Conservation (phyloP, 257 asterid genomes). For the Oldenlandia corymbosa region DNA sequence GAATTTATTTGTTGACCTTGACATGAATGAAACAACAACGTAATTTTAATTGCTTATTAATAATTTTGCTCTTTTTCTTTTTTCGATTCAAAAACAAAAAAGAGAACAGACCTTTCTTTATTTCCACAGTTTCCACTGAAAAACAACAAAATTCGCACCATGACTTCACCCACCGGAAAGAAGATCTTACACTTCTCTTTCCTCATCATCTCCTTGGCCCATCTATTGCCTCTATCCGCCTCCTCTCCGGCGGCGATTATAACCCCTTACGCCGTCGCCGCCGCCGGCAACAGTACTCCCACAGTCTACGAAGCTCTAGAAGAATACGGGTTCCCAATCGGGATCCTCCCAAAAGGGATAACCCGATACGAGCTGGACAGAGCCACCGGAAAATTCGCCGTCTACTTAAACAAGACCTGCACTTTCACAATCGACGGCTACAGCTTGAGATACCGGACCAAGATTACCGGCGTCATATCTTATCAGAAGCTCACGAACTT, state of each 20-base stretch:
- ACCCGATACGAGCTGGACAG: constrained; percentile 55
- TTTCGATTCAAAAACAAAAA: neutral
- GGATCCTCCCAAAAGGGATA: constrained; percentile 71
- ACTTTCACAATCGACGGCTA: constrained; percentile 49
- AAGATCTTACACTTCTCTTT: neutral
- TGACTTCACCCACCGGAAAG: constrained; percentile 21
- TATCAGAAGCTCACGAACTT: constrained; percentile 30
- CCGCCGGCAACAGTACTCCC: constrained; percentile 5
- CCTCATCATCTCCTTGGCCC: constrained; percentile 15
- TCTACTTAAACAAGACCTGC: constrained; percentile 43
- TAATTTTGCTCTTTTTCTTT: too few species aligned
- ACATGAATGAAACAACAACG: too few species aligned
- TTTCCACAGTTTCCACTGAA: neutral
- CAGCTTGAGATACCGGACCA: constrained; percentile 53
- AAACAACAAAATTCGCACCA: neutral
- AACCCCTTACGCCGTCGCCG: too few species aligned
- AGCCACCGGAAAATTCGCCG: constrained; percentile 65
- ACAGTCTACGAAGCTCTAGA: constrained; percentile 50
- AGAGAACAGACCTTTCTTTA: too few species aligned
- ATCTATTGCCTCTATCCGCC: constrained; percentile 15
- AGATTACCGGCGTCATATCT: constrained; percentile 52
- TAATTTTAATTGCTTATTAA: too few species aligned
- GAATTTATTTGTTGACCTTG: too few species aligned
- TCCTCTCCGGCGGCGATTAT: constrained; percentile 12
- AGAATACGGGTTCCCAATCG: constrained; percentile 60